Percentiles rank a stretch among this genome's conserved stretches.
Evolutionary conservation across 108 stramenopile species (phyloP).

Genomic region (Cyclotella baltica): DNA sequence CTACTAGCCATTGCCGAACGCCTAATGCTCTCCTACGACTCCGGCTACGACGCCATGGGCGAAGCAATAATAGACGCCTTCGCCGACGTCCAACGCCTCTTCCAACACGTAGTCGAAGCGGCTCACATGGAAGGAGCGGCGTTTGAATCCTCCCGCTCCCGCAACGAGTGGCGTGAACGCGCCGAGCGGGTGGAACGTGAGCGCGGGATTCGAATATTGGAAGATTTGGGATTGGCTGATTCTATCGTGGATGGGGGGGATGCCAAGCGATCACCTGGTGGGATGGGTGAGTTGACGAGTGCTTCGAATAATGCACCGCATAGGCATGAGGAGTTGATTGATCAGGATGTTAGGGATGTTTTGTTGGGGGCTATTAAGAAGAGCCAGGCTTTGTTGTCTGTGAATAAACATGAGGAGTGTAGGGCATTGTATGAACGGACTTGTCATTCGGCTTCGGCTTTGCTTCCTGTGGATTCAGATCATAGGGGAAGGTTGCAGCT

Average conservation of each 20-base stretch:
- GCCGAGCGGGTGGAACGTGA: constrained; percentile 43
- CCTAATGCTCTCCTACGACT: constrained; percentile 85
- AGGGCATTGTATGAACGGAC: constrained; percentile 73
- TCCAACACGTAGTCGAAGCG: constrained; percentile 91
- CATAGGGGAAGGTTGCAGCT: constrained; percentile 87
- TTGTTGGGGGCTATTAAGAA: constrained; percentile 73
- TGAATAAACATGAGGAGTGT: constrained; percentile 62
- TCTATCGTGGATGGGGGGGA: background rate
- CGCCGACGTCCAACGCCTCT: constrained; percentile 87
- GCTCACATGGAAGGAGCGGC: constrained; percentile 94
- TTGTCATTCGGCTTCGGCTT: constrained; percentile 72
- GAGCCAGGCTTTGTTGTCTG: constrained; percentile 55
- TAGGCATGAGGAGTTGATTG: constrained; percentile 84
- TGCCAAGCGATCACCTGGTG: background rate
- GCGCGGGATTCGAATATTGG: constrained; percentile 26
- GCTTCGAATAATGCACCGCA: constrained; percentile 34
- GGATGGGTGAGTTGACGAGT: constrained; percentile 26
- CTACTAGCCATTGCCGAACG: constrained; percentile 87
- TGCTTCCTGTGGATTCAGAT: constrained; percentile 91
- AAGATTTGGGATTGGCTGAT: constrained; percentile 28
- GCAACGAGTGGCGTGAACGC: constrained; percentile 65
- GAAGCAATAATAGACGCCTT: constrained; percentile 89
- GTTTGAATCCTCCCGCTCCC: constrained; percentile 72
- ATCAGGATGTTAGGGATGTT: constrained; percentile 88
- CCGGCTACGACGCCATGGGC: constrained; percentile 89